These are phyloP conservation scores for Aspergillus sp. DNA, from an alignment of 2,329 filamentous ascomycete genomes.

Conservation along the genomic window DNA sequence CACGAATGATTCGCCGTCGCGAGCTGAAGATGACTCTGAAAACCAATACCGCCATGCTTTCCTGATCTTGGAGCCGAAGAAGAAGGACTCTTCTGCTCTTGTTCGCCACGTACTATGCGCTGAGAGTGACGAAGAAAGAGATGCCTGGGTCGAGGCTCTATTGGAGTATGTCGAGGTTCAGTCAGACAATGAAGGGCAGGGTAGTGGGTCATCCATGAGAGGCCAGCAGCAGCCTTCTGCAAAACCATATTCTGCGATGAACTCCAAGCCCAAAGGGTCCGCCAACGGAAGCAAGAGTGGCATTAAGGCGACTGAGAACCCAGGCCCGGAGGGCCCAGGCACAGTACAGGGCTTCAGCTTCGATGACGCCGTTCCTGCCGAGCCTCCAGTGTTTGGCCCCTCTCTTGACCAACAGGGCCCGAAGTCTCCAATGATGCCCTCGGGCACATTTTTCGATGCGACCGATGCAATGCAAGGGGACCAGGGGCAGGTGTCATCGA, in stretches of 20 bases:
- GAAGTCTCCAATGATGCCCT: slow-evolving; percentile 33
- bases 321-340: slow-evolving; percentile 33
- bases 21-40: slow-evolving; percentile 69
- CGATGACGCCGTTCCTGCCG: slow-evolving; percentile 56
- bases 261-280: slow-evolving; percentile 24
- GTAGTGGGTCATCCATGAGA: slow-evolving; percentile 15
- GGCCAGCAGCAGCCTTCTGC: slow-evolving; percentile 15
- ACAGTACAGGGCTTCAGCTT: slow-evolving; percentile 52
- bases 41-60: slow-evolving; percentile 97
- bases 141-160: slow-evolving; percentile 88
- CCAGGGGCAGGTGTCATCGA: slow-evolving; percentile 31
- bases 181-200: slow-evolving; percentile 30
- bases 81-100: slow-evolving; percentile 83
- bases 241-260: slow-evolving; percentile 16
- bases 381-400: slow-evolving; percentile 54
- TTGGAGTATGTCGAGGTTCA: slow-evolving; percentile 76
- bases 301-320: slow-evolving; percentile 36
- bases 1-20: slow-evolving; percentile 60
- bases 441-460: slow-evolving; percentile 27
- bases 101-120: slow-evolving; percentile 94
- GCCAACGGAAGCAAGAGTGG: slow-evolving; percentile 27
- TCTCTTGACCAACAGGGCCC: slow-evolving; percentile 30
- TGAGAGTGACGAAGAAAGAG: slow-evolving; percentile 88
- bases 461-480: slow-evolving; percentile 23
- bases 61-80: slow-evolving; percentile 90